Percentiles rank a stretch among this genome's conserved stretches.
Evolutionary conservation across 257 asterid species (phyloP).

Genomic region (Jaltomata sinuosa): DNA sequence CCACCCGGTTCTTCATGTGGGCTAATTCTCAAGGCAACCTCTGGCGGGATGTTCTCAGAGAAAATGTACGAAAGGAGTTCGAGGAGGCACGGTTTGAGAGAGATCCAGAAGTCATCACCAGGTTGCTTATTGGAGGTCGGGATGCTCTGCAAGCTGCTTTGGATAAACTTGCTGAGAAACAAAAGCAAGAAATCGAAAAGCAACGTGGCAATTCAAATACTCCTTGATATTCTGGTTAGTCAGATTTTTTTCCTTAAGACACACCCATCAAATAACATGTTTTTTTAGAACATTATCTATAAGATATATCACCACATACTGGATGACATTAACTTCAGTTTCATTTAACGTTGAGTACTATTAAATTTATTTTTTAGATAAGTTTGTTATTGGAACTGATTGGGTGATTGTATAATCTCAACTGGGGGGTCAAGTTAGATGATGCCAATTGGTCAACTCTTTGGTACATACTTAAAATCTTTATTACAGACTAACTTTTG

Average conservation of each 20-base stretch:
- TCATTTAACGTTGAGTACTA: not conserved
- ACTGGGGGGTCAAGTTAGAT: not conserved
- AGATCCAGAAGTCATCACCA: slow-evolving; percentile 74
- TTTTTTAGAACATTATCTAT: not conserved
- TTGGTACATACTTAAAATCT: not conserved
- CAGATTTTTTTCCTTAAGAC: not conserved
- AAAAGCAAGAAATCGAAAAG: slow-evolving; percentile 64
- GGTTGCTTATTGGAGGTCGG: slow-evolving; percentile 76
- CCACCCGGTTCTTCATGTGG: slow-evolving; percentile 86
- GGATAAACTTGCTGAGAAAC: slow-evolving; percentile 92
- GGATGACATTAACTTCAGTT: not conserved
- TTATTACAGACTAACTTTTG: not conserved
- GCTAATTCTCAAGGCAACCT: slow-evolving; percentile 63
- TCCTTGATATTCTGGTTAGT: not conserved
- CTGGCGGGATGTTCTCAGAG: slow-evolving; percentile 92
- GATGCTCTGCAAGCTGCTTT: slow-evolving; percentile 80
- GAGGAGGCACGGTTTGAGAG: slow-evolving; percentile 78
- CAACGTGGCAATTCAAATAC: slow-evolving; percentile 32
- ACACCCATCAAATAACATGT: not conserved
- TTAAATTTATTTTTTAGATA: not conserved
- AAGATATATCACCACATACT: not conserved
- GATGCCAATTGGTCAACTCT: not conserved
- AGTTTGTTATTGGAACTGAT: not conserved
- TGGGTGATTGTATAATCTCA: not conserved
- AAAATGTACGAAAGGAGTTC: slow-evolving; percentile 84